Evolutionary conservation across 305 asterid species (phyloP).

Genomic region (Vinca major): DNA sequence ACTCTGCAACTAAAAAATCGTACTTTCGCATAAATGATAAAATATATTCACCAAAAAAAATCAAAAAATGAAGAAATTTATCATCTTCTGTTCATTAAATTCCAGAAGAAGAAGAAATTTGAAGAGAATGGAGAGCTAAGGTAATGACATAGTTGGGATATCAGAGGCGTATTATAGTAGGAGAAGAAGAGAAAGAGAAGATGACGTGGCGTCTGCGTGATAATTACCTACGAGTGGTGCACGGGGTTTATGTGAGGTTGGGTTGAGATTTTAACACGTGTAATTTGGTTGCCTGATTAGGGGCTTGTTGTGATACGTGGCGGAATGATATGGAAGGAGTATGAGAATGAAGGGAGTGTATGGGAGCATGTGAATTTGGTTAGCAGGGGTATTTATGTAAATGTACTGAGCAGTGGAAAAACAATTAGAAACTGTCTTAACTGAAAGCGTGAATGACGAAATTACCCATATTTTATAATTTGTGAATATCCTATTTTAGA

Average conservation of each 20-base stretch:
- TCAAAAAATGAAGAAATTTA: background rate
- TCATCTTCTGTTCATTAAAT: background rate
- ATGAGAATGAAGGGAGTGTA: background rate
- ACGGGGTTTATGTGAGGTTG: slow-evolving; percentile 22
- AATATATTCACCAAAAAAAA: background rate
- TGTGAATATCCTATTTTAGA: slow-evolving; percentile 1
- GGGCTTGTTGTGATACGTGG: slow-evolving; percentile 11
- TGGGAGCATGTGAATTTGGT: background rate
- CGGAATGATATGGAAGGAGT: slow-evolving; percentile 5
- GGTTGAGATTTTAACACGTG: slow-evolving; percentile 25
- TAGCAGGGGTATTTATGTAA: background rate
- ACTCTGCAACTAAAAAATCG: too few species aligned
- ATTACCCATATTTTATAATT: slow-evolving; percentile 5
- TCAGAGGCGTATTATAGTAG: slow-evolving; percentile 21
- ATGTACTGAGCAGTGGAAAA: background rate
- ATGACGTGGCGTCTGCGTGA: slow-evolving; percentile 5
- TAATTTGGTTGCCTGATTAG: background rate
- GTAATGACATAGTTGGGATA: background rate
- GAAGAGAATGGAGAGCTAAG: background rate
- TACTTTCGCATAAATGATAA: background rate
- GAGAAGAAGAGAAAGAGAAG: slow-evolving; percentile 1
- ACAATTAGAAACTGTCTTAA: slow-evolving; percentile 1
- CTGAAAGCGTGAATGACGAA: slow-evolving; percentile 19
- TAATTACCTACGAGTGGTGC: slow-evolving; percentile 10
- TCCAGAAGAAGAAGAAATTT: background rate